These are phyloP conservation scores for Xylaria polymorpha DNA, from an alignment of 2,329 filamentous ascomycete genomes.

Conservation along the genomic window DNA sequence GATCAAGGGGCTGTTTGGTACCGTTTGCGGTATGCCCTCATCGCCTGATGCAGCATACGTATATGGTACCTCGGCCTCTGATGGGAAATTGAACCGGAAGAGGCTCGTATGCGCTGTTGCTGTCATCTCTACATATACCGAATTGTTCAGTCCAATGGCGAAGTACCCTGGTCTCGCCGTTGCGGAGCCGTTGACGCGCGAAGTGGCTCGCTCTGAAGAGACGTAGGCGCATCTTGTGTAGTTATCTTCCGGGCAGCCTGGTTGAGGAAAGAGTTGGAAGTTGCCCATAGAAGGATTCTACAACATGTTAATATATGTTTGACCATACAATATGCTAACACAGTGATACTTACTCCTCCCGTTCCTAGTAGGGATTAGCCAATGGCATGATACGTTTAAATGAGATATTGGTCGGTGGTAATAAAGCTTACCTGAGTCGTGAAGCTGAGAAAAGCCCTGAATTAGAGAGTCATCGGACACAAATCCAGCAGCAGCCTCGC, in stretches of 20 bases:
- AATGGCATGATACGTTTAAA: conserved; percentile 5
- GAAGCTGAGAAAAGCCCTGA: conserved; percentile 51
- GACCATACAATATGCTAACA: not conserved
- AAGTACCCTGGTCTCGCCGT: conserved; percentile 71
- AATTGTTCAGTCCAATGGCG: conserved; percentile 65
- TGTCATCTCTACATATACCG: conserved; percentile 71
- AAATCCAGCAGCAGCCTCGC: conserved; percentile 50
- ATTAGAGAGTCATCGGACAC: conserved; percentile 50
- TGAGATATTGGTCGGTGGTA: not conserved
- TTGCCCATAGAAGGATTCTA: conserved; percentile 62
- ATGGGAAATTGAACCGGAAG: conserved; percentile 68
- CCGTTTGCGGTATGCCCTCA: conserved; percentile 30
- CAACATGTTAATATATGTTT: conserved; percentile 36
- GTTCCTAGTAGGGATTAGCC: conserved; percentile 43
- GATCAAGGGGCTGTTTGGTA: conserved; percentile 64
- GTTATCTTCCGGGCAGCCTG: conserved; percentile 61
- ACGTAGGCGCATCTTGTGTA: conserved; percentile 63
- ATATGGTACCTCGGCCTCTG: conserved; percentile 45
- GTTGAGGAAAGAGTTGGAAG: conserved; percentile 64
- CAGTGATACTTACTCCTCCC: conserved; percentile 47
- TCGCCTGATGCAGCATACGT: conserved; percentile 33
- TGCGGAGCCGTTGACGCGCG: conserved; percentile 62
- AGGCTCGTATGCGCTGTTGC: conserved; percentile 68
- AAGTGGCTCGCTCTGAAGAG: conserved; percentile 58
- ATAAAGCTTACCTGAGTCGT: conserved; percentile 48